Evolutionary conservation across 2,329 filamentous ascomycete genomes (phyloP), one percentile per base, ranked within the genome.

Genomic region (Chrysosporium queenslandicum): DNA sequence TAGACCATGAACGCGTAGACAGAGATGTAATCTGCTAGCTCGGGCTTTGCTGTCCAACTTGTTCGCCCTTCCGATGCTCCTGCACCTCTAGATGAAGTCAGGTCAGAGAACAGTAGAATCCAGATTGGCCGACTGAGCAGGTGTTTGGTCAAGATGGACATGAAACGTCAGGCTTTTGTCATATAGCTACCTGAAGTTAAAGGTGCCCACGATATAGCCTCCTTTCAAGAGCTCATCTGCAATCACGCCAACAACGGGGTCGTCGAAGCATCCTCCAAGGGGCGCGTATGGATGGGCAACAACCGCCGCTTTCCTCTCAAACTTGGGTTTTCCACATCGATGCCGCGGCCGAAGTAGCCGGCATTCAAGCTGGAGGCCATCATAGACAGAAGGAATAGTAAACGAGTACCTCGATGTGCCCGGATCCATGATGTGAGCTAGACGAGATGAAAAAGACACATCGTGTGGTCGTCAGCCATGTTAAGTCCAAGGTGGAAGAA

Each of bases 281-380:
- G 87, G 83, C 30, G 87, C 88, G 64, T 97, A 97, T 0, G 92
- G 91, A 67, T 97, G 92, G 11, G 90, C 90, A 36, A 97, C 72
- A 2, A 95, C 74, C 0, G 82, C 81, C 2, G 75, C 79, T 55
- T 68, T 74, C 16, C 40, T 51, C 8, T 25, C 6, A 11, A 30
- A 14, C 14, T 16, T 23, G 16, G 21, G 20, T 18, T 25, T 27
- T 14, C 16, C 37, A 21, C 2, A 30, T 54, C 52, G 42, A 53
- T 63, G 55, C 55, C 40, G 51, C 62, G 59, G 54, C 62, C 56
- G 83, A 67, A 92, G 94, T 55, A 97, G 71, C 53, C 91, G 86
- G 64, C 89, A 94, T 60, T 90, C 80, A 52, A 98, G 80, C 9
- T 76, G 71, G 9, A 77, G 79, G 54, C 83, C 79, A 68, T 96